Evolutionary conservation across 1,284 basidiomycete genomes (phyloP).

Genomic region (Acaromyces ingoldii): DNA sequence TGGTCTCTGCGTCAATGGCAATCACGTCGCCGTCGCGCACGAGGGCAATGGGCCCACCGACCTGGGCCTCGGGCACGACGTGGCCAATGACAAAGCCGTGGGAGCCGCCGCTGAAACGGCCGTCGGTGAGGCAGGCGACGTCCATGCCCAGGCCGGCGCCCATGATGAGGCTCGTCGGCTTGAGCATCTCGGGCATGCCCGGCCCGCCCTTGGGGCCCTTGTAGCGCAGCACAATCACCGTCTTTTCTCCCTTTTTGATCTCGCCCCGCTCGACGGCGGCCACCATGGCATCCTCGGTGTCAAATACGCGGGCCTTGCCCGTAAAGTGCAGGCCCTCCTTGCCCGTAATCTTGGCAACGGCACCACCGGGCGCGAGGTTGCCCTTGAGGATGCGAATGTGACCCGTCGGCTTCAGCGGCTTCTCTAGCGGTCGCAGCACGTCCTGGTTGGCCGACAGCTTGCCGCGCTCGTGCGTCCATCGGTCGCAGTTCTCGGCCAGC

Average conservation of each 20-base stretch:
- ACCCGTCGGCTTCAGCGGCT: constrained; percentile 46
- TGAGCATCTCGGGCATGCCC: constrained; percentile 28
- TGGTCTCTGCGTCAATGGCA: constrained; percentile 62
- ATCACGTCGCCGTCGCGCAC: constrained; percentile 23
- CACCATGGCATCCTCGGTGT: constrained; percentile 49
- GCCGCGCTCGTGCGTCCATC: constrained; percentile 62
- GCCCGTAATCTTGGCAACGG: constrained; percentile 51
- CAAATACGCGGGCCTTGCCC: constrained; percentile 49
- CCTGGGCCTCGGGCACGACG: constrained; percentile 25
- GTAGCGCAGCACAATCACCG: constrained; percentile 48
- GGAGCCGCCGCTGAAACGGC: constrained; percentile 17
- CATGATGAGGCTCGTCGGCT: constrained; percentile 24
- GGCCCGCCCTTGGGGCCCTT: constrained; percentile 48
- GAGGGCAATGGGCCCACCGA: constrained; percentile 23
- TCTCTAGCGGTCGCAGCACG: constrained; percentile 37
- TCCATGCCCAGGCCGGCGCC: constrained; percentile 20
- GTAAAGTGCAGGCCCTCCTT: constrained; percentile 48
- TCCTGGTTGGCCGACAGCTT: constrained; percentile 42
- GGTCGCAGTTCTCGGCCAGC: constrained; percentile 49
- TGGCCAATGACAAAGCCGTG: constrained; percentile 29
- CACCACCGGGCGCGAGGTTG: constrained; percentile 48
- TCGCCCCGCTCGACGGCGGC: constrained; percentile 40
- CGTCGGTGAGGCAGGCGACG: constrained; percentile 22
- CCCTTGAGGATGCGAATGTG: constrained; percentile 49
- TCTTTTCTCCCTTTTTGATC: constrained; percentile 51